These are phyloP conservation scores for Boletus austroedulis DNA, from an alignment of 1,284 basidiomycete species.

Conservation along the genomic window DNA sequence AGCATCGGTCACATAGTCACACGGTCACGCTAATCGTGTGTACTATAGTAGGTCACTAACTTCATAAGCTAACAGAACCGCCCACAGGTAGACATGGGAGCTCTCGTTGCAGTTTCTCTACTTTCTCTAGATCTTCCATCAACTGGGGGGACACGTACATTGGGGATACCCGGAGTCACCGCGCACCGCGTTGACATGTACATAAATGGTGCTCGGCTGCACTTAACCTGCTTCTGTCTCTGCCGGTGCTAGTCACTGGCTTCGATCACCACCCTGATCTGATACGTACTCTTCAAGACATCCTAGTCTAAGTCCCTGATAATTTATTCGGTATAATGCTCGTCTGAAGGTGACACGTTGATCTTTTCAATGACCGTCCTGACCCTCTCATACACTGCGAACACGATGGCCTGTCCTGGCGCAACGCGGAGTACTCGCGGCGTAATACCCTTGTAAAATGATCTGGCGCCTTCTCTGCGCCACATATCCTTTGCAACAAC, in stretches of 20 bases:
- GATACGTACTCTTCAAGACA: neutral
- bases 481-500: slow-evolving; percentile 91
- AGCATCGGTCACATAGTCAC: slow-evolving; percentile 35
- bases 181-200: too few species aligned
- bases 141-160: too few species aligned
- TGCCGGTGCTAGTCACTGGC: too few species aligned
- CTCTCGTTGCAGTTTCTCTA: too few species aligned
- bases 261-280: neutral
- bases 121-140: too few species aligned
- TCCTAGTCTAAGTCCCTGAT: too few species aligned
- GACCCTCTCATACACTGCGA: slow-evolving; percentile 88
- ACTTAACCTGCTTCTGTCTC: neutral
- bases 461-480: slow-evolving; percentile 81
- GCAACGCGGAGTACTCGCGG: slow-evolving; percentile 95
- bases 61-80: too few species aligned
- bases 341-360: slow-evolving; percentile 54
- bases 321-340: slow-evolving; percentile 62
- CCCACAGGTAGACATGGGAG: too few species aligned
- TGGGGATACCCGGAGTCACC: too few species aligned
- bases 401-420: slow-evolving; percentile 89
- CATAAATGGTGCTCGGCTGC: neutral
- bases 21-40: slow-evolving; percentile 10
- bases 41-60: too few species aligned
- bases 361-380: slow-evolving; percentile 71
- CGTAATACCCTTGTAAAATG: slow-evolving; percentile 98